Percentiles rank a stretch among this genome's conserved stretches.
These are phyloP conservation scores for Lignosus rhinocerotis DNA, from an alignment of 1,284 basidiomycete genomes.

Conservation along the genomic window DNA sequence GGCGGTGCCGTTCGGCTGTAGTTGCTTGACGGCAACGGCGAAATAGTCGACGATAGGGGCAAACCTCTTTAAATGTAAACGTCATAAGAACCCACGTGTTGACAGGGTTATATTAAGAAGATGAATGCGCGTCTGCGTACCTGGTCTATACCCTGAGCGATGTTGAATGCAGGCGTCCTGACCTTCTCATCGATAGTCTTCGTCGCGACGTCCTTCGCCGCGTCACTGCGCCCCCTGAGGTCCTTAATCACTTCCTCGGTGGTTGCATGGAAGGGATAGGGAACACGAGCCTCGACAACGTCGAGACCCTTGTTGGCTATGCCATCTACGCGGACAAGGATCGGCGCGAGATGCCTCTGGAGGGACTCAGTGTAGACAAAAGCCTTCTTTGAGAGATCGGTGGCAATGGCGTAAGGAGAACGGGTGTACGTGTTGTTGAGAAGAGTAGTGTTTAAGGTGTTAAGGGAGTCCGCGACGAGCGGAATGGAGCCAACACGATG, in stretches of 20 bases:
- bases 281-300: constrained; percentile 68
- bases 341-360: constrained; percentile 61
- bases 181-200: constrained; percentile 68
- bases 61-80: constrained; percentile 48
- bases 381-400: constrained; percentile 57
- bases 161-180: constrained; percentile 59
- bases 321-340: constrained; percentile 61
- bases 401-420: constrained; percentile 62
- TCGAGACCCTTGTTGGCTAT: constrained; percentile 74
- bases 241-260: constrained; percentile 68
- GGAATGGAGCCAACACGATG: constrained; percentile 68
- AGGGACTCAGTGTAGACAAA: constrained; percentile 65
- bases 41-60: constrained; percentile 73
- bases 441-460: constrained; percentile 59
- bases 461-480: constrained; percentile 61
- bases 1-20: constrained; percentile 38
- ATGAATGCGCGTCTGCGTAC: constrained; percentile 39
- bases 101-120: constrained; percentile 8
- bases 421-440: constrained; percentile 60
- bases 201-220: constrained; percentile 56
- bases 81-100: constrained; percentile 19
- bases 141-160: constrained; percentile 72
- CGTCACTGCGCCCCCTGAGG: constrained; percentile 56
- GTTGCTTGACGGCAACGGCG: constrained; percentile 56
- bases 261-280: constrained; percentile 71